Conservation (phyloP, 2,329 filamentous ascomycete genomes). For the Penicillium sp. region DNA sequence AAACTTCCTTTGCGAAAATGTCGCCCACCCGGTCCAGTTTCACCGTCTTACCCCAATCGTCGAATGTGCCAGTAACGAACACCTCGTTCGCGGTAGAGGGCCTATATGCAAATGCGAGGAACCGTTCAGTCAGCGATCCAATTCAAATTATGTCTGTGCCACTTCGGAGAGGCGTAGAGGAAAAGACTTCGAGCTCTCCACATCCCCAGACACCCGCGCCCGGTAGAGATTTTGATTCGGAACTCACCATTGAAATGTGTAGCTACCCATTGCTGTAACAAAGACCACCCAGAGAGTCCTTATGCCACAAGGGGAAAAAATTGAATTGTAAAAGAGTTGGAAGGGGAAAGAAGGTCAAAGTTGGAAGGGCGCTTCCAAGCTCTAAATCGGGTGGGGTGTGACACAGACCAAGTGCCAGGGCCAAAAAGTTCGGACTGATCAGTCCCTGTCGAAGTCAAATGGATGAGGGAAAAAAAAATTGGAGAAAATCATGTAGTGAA, state of each 20-base stretch:
- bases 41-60: constrained; percentile 87
- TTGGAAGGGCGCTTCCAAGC: constrained; percentile 10
- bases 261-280: constrained; percentile 31
- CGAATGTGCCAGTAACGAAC: constrained; percentile 93
- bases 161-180: constrained; percentile 2
- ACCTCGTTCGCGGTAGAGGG: constrained; percentile 80
- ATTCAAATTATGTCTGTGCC: constrained; percentile 16
- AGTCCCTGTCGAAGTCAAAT: background rate
- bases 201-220: background rate
- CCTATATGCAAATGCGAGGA: constrained; percentile 56
- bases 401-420: constrained; percentile 20
- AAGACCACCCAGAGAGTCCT: background rate
- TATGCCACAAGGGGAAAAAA: background rate
- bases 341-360: constrained; percentile 2
- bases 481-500: background rate
- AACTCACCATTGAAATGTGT: constrained; percentile 41
- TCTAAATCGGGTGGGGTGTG: constrained; percentile 21
- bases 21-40: constrained; percentile 75
- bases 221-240: background rate
- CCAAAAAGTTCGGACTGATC: constrained; percentile 1
- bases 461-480: background rate
- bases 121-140: constrained; percentile 30
- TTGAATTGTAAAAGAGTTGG: background rate
- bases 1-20: constrained; percentile 76
- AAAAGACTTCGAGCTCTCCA: constrained; percentile 6